phyloP scores from a whole-genome alignment of 176 grass and related monocot genomes.

The Ensete ventricosum region DNA sequence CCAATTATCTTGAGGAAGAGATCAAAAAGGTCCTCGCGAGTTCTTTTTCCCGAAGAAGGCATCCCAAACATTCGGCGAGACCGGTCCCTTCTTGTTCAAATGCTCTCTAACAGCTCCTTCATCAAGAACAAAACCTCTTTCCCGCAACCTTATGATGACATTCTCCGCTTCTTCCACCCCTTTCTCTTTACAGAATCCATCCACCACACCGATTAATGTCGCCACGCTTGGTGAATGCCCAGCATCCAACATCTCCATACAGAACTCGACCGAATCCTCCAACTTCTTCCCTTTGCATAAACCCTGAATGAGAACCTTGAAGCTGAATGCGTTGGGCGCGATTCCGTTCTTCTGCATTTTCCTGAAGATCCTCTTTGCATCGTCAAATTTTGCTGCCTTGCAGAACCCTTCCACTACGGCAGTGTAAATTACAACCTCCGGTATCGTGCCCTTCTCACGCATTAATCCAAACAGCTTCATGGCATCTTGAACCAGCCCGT shows the following conservation, averaged over 20 bases:
- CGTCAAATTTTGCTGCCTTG: conserved; percentile 56
- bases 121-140: conserved; percentile 69
- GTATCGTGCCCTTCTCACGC: conserved; percentile 86
- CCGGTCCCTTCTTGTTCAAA: conserved; percentile 92
- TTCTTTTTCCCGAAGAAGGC: conserved; percentile 72
- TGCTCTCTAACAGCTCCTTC: conserved; percentile 83
- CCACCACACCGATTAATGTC: conserved; percentile 47
- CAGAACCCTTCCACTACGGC: conserved; percentile 83
- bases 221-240: background rate
- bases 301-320: conserved; percentile 6
- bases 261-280: conserved; percentile 3
- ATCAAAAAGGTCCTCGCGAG: conserved; percentile 36
- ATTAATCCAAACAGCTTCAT: conserved; percentile 88
- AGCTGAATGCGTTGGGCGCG: background rate
- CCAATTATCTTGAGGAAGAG: background rate
- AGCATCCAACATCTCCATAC: background rate
- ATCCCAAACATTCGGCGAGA: conserved; percentile 58
- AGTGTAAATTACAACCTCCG: conserved; percentile 95
- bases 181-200: conserved; percentile 50
- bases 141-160: conserved; percentile 59
- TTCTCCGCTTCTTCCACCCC: conserved; percentile 50
- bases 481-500: conserved; percentile 82
- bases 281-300: conserved; percentile 10
- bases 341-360: conserved; percentile 30
- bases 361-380: conserved; percentile 68